Conservation (phyloP, 2,329 filamentous ascomycete genomes). For the Cryphonectria parasitica region DNA sequence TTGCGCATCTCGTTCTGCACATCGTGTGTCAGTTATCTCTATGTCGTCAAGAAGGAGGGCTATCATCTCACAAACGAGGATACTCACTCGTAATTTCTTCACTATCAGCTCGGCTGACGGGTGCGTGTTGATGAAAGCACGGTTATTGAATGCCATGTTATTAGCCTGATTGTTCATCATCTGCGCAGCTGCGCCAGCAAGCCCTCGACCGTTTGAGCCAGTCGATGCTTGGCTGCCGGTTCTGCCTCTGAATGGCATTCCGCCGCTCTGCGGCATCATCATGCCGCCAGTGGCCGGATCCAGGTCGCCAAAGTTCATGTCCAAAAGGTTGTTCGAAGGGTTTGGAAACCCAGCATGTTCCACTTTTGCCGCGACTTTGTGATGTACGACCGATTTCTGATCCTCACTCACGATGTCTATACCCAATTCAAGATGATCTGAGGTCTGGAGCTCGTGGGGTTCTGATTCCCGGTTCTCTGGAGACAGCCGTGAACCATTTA, state of each 20-base stretch:
- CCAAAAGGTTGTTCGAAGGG: conserved; percentile 74
- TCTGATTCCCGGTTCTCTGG: conserved; percentile 96
- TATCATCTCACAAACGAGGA: too few relatives aligned
- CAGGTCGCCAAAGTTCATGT: conserved; percentile 90
- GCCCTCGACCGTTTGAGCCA: conserved; percentile 60
- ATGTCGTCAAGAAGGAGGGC: conserved; percentile 33
- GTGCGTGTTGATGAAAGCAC: conserved; percentile 28
- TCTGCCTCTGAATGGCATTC: conserved; percentile 72
- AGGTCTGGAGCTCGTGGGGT: conserved; percentile 87
- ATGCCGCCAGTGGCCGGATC: conserved; percentile 78
- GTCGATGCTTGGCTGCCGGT: conserved; percentile 69
- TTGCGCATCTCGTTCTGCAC: conserved; percentile 83
- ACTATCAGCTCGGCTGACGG: conserved; percentile 89
- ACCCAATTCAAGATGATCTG: conserved; percentile 90
- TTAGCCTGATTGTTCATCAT: conserved; percentile 57
- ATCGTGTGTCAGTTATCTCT: conserved; percentile 31
- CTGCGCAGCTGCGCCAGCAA: conserved; percentile 53
- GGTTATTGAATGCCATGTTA: conserved; percentile 51
- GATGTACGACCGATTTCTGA: conserved; percentile 96
- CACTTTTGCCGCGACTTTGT: conserved; percentile 96
- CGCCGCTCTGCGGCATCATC: conserved; percentile 69
- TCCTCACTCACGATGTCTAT: conserved; percentile 99
- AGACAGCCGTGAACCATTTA: conserved; percentile 88
- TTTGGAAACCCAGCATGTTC: conserved; percentile 89
- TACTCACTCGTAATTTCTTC: conserved; percentile 78